Conservation (phyloP, 306 rosid species). For the Sesbania bispinosa region DNA sequence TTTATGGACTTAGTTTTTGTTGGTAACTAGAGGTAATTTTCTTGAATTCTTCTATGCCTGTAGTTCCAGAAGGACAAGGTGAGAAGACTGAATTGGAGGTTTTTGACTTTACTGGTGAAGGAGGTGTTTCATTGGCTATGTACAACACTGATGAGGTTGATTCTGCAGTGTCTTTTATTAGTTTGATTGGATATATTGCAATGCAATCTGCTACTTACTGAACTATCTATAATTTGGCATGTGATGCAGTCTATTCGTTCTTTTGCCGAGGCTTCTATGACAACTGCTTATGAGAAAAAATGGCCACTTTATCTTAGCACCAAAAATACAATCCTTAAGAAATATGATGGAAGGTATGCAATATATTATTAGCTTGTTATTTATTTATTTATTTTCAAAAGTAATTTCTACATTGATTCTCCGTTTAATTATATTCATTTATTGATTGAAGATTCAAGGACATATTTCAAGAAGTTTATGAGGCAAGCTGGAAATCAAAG, state of each 20-base stretch:
- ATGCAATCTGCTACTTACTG: constrained; percentile 17
- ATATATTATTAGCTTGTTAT: constrained; percentile 14
- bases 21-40: background rate
- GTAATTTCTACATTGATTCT: background rate
- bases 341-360: constrained; percentile 94
- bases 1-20: background rate
- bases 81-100: constrained; percentile 80
- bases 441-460: constrained; percentile 85
- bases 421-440: constrained; percentile 7
- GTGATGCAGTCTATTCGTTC: constrained; percentile 74
- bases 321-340: constrained; percentile 95
- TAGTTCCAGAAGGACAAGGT: constrained; percentile 78
- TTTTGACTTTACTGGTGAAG: constrained; percentile 80
- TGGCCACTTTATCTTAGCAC: constrained; percentile 99
- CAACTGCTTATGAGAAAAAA: constrained; percentile 79
- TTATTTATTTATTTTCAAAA: background rate
- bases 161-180: constrained; percentile 16
- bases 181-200: constrained; percentile 19
- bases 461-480: constrained; percentile 97
- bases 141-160: constrained; percentile 95
- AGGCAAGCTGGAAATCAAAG: constrained; percentile 88
- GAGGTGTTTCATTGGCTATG: constrained; percentile 92
- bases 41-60: constrained; percentile 25
- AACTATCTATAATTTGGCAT: constrained; percentile 15
- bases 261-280: constrained; percentile 93